phyloP scores from a whole-genome alignment of 2,329 filamentous ascomycete genomes.

The Anisogramma anomala region DNA sequence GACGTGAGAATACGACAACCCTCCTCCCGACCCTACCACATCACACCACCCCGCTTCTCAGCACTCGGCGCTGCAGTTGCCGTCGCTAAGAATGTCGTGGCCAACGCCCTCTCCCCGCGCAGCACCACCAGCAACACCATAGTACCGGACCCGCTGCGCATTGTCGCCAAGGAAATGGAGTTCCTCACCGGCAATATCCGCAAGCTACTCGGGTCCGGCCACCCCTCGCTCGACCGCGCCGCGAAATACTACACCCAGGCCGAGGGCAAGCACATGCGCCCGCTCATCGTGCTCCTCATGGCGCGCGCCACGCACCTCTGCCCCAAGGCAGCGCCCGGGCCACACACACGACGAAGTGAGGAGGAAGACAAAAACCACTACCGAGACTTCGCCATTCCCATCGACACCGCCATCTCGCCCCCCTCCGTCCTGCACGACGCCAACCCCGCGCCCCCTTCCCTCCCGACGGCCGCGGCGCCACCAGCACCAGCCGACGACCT shows the following conservation, averaged over 20 bases:
- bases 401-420: constrained; percentile 46
- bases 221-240: constrained; percentile 85
- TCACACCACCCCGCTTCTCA: constrained; percentile 39
- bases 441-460: constrained; percentile 57
- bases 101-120: constrained; percentile 44
- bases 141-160: constrained; percentile 74
- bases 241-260: constrained; percentile 97
- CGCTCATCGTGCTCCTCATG: constrained; percentile 92
- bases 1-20: constrained; percentile 24
- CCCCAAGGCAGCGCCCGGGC: constrained; percentile 41
- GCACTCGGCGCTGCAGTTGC: constrained; percentile 66
- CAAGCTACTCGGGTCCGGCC: constrained; percentile 83
- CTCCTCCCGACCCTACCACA: constrained; percentile 31
- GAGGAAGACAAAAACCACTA: constrained; percentile 24
- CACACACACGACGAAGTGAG: constrained; percentile 31
- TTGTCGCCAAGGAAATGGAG: constrained; percentile 94
- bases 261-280: constrained; percentile 93
- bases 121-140: constrained; percentile 45
- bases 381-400: constrained; percentile 18
- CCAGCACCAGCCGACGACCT: constrained; percentile 28
- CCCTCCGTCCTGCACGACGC: constrained; percentile 57
- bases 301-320: constrained; percentile 78
- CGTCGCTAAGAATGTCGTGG: constrained; percentile 59
- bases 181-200: constrained; percentile 88
- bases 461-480: constrained; percentile 39